Evolutionary conservation across 2,329 filamentous ascomycete genomes (phyloP), one percentile per base, ranked within the genome.

Genomic region (Exophiala sp.): DNA sequence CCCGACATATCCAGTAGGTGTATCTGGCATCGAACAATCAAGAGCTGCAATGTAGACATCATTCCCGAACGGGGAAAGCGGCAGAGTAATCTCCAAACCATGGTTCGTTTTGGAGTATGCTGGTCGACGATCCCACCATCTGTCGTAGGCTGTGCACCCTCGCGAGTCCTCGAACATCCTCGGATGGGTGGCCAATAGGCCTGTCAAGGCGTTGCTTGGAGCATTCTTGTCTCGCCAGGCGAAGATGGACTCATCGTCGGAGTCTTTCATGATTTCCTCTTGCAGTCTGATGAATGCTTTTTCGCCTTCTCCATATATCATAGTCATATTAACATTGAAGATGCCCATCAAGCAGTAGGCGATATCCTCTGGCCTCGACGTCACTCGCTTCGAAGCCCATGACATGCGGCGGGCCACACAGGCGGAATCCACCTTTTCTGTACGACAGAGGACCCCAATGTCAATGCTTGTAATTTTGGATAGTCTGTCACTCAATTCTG

Each of bases 331-430:
- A 42, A 65, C 54, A 10, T 53, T 58, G 40, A 69, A 69, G 1
- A 68, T 11, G 1, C 67, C 67, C 11, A 69, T 33, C 9, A 69
- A 55, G 43, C 63, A 60, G 52, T 69, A 70, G 2, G 68, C 65
- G 1, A 48, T 49, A 45, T 68, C 66, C 34, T 66, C 65, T 2
- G 57, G 16, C 8, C 39, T 16, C 47, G 44, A 58, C 10, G 14
- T 41, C 39, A 20, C 39, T 41, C 39, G 8, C 7, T 12, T 16
- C 18, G 39, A 41, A 11, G 39, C 39, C 39, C 39, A 41, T 8
- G 39, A 20, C 39, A 41, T 41, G 8, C 39, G 18, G 11, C 39
- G 39, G 21, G 39, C 39, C 21, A 41, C 39, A 5, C 16, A 21
- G 39, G 18, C 39, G 21, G 24, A 29, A 29, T 29, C 24, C 24